A percentile compares a stretch with the other conserved stretches of the same genome.
phyloP scores from a whole-genome alignment of 106 monocot species.

The Platanthera zijinensis region DNA sequence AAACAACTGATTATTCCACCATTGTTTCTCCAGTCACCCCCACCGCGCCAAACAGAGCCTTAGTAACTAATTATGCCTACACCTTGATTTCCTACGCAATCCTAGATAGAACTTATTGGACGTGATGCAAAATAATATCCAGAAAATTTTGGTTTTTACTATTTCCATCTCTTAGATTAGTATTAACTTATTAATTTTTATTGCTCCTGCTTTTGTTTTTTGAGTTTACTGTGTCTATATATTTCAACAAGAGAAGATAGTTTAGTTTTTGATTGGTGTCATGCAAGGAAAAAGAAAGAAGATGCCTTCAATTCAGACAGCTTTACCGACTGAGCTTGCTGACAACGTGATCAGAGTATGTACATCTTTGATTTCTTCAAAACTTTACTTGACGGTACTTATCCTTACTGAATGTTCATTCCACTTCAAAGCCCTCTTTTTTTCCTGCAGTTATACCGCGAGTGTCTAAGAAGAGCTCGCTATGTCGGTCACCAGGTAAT shows the following conservation, averaged over 20 bases:
- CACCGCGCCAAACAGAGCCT: too few species aligned
- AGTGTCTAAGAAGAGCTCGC: slow-evolving; percentile 58
- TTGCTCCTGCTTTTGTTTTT: background rate
- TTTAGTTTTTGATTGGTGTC: background rate
- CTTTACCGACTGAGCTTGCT: slow-evolving; percentile 59
- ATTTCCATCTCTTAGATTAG: background rate
- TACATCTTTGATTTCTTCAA: background rate
- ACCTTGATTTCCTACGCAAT: background rate
- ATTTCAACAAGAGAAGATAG: background rate
- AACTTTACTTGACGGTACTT: background rate
- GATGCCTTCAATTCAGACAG: slow-evolving; percentile 62
- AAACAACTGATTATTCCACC: too few species aligned
- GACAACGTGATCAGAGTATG: slow-evolving; percentile 60
- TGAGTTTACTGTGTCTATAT: background rate
- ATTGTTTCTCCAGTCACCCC: too few species aligned
- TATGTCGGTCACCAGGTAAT: slow-evolving; percentile 53
- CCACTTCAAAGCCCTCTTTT: background rate
- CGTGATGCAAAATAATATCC: background rate
- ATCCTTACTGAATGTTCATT: background rate
- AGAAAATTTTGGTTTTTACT: background rate
- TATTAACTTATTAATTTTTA: background rate
- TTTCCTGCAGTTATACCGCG: slow-evolving; percentile 41
- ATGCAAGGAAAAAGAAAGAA: slow-evolving; percentile 8
- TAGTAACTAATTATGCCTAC: too few species aligned
- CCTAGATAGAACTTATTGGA: background rate